phyloP scores from a whole-genome alignment of 495 filamentous ascomycete species.

The Xylaria cubensis region DNA sequence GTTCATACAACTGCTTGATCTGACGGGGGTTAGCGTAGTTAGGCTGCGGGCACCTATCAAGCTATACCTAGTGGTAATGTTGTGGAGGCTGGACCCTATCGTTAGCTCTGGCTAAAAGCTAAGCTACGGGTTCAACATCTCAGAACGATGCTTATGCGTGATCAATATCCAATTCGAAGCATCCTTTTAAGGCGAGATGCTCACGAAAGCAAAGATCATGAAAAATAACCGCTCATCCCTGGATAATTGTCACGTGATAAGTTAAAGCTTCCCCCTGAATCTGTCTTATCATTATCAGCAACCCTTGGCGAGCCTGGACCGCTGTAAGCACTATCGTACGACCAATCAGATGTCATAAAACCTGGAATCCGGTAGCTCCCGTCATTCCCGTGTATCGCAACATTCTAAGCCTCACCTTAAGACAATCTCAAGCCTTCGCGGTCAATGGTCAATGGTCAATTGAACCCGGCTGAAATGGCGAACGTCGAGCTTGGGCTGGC shows the following conservation, averaged over 20 bases:
- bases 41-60: no score
- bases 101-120: no score
- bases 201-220: not conserved
- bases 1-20: no score
- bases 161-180: not conserved
- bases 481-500: conserved; percentile 36
- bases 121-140: no score
- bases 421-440: not conserved
- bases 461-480: conserved; percentile 19
- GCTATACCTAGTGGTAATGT: no score
- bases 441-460: conserved; percentile 11
- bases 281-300: conserved; percentile 3
- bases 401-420: not conserved
- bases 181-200: not conserved
- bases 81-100: no score
- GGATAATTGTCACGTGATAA: not conserved
- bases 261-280: not conserved
- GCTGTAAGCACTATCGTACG: conserved; percentile 8
- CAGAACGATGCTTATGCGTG: not conserved
- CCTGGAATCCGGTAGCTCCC: not conserved
- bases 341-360: conserved; percentile 15
- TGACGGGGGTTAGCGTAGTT: no score
- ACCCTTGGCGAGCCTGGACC: no score
- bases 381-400: not conserved
- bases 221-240: no score